A percentile compares a stretch with the other conserved stretches of the same genome.
Evolutionary conservation across 108 stramenopile species (phyloP).

Genomic region (Asterionellopsis glacialis): DNA sequence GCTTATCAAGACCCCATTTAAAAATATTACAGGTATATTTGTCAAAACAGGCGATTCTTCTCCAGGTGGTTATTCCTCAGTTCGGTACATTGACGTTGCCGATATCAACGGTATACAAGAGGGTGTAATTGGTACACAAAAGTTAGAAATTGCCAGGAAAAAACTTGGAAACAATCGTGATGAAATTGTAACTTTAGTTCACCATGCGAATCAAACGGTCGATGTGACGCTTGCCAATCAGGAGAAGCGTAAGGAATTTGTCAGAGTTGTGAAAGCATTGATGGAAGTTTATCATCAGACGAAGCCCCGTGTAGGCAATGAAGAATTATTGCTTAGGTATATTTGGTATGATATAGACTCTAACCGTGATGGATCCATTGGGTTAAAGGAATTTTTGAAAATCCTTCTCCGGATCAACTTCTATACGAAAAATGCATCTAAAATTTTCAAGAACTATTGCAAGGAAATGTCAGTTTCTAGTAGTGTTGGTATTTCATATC

Average conservation of each 20-base stretch:
- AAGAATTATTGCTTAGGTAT: constrained; percentile 62
- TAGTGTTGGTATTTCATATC: constrained; percentile 32
- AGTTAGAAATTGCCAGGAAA: constrained; percentile 43
- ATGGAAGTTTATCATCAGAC: constrained; percentile 33
- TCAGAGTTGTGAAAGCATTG: constrained; percentile 34
- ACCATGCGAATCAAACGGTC: constrained; percentile 34
- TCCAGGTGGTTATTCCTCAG: constrained; percentile 17
- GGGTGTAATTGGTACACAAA: constrained; percentile 53
- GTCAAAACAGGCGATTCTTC: constrained; percentile 7
- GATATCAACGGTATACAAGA: constrained; percentile 51
- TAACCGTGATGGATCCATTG: constrained; percentile 36
- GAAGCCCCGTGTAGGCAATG: constrained; percentile 26
- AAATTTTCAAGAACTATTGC: constrained; percentile 22
- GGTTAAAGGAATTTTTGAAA: constrained; percentile 39
- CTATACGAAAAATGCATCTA: constrained; percentile 25
- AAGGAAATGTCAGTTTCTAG: constrained; percentile 5
- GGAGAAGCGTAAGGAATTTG: constrained; percentile 31
- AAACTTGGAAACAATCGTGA: constrained; percentile 11
- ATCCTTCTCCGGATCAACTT: constrained; percentile 65
- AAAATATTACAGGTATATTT: constrained; percentile 16
- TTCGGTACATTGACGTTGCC: constrained; percentile 62
- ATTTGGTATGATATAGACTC: constrained; percentile 73
- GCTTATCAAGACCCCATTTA: constrained; percentile 3
- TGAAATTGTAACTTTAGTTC: constrained; percentile 52
- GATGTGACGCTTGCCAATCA: constrained; percentile 39